Conservation (phyloP, 106 monocot genomes). For the Platanthera guangdongensis region DNA sequence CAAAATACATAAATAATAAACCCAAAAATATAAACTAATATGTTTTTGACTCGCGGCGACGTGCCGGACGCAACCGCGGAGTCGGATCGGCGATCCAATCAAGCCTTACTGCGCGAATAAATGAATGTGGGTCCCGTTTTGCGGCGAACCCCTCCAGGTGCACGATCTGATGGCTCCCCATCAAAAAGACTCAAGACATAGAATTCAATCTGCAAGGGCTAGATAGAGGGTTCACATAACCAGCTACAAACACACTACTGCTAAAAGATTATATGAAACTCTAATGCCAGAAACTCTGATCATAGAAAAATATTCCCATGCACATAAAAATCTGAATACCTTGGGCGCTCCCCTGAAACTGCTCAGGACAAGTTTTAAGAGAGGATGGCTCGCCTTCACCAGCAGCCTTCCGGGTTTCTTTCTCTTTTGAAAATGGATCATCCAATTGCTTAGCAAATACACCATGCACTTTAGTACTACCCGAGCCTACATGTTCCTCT, state of each 20-base stretch:
- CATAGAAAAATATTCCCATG: not conserved
- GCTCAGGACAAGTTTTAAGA: conserved; percentile 12
- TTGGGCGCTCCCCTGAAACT: conserved; percentile 14
- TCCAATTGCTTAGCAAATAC: conserved; percentile 11
- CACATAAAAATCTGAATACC: conserved; percentile 17
- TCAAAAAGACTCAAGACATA: not conserved
- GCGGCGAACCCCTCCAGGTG: too few relatives aligned
- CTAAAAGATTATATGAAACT: not conserved
- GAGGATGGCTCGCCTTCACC: conserved; percentile 9
- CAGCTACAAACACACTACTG: not conserved
- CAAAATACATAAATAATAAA: too few relatives aligned
- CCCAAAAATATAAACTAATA: too few relatives aligned
- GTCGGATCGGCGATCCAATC: too few relatives aligned
- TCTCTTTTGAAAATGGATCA: conserved; percentile 9
- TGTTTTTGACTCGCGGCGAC: too few relatives aligned
- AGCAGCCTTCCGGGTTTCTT: conserved; percentile 15
- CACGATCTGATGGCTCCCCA: too few relatives aligned
- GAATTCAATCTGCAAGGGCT: not conserved
- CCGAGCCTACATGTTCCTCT: conserved; percentile 10
- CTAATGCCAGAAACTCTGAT: conserved; percentile 3
- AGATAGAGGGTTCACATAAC: not conserved
- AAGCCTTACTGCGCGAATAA: too few relatives aligned
- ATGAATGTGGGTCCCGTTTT: too few relatives aligned
- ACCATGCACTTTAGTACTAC: conserved; percentile 8
- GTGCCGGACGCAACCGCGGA: too few relatives aligned